Evolutionary conservation across 129 eudicot genomes (phyloP), one percentile per base, ranked within the genome.

Genomic region (Logfia minima): DNA sequence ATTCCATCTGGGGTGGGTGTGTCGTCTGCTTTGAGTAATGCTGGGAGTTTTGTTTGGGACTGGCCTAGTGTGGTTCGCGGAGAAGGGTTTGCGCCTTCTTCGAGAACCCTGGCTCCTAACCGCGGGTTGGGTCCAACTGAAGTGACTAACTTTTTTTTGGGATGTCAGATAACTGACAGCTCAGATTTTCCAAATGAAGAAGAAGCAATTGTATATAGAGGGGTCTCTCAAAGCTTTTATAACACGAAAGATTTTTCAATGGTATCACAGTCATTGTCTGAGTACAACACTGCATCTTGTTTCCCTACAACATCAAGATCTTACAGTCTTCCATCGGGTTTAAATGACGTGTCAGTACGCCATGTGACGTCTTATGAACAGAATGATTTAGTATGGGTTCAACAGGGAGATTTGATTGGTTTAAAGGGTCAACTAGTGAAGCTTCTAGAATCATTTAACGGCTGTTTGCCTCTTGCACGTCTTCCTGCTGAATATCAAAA

Each of bases 41-140:
- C 99, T 11, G 99, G 97, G 58, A 85, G 90, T 76, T 94, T 86
- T 75, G 89, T 94, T 28, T 94, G 99, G 99, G 97, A 94, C 75
- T 94, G 99, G 99, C 87, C 88, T 60, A 91, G 92, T 72, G 86
- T 94, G 39, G 99, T 90, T 18, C 97, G 94, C 70, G 99, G 99
- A 67, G 97, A 89, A 80, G 97, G 99, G 29, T 88, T 91, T 91
- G 84, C 82, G 18, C 95, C 97, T 19, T 77, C 85, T n/a, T 56
- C 70, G 11, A 66, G 70, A 66, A 32, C 45, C 41, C 0, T 66
- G 70, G 24, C 24, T 29, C 86, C 88, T 10, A 52, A 79, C 59
- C 71, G 78, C 19, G 81, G 78, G 21, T 56, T 62, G 76, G 86
- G 75, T 45, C 75, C 86, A 23, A 68, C 84, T 23, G 93, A 89